A percentile compares a stretch with the other conserved stretches of the same genome.
These are phyloP conservation scores for Escovopsis weberi DNA, from an alignment of 2,329 filamentous ascomycete species.

Conservation along the genomic window DNA sequence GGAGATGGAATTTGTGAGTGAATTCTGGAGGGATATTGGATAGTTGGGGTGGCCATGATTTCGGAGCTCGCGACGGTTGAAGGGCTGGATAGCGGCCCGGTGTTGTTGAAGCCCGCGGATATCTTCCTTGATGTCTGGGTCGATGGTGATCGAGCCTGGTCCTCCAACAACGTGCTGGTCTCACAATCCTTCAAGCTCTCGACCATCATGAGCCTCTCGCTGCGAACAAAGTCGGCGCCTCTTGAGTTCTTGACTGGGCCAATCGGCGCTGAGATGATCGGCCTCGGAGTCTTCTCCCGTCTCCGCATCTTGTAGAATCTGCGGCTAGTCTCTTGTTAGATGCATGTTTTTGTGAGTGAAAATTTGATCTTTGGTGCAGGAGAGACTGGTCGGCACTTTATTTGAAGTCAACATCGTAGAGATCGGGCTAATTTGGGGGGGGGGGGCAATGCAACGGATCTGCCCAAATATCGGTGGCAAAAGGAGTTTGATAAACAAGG, in stretches of 20 bases:
- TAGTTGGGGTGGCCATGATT: conserved; percentile 11
- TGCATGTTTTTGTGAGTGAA: too few relatives aligned
- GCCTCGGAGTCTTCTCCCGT: conserved; percentile 11
- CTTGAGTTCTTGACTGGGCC: conserved; percentile 24
- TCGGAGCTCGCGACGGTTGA: conserved; percentile 17
- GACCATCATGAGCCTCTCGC: conserved; percentile 20
- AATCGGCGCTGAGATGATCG: conserved; percentile 21
- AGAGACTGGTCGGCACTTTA: too few relatives aligned
- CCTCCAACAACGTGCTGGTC: conserved; percentile 8
- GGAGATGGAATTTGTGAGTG: conserved; percentile 1
- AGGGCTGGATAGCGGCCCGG: conserved; percentile 12
- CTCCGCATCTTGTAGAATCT: conserved; percentile 1
- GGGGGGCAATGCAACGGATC: too few relatives aligned
- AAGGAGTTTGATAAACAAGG: too few relatives aligned
- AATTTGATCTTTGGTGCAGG: not conserved
- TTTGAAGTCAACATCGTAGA: too few relatives aligned
- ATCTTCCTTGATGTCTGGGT: conserved; percentile 12
- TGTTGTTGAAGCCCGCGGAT: conserved; percentile 17
- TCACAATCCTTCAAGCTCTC: conserved; percentile 21
- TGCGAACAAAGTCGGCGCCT: conserved; percentile 20
- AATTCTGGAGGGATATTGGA: conserved; percentile 4
- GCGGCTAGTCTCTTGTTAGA: too few relatives aligned
- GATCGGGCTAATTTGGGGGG: too few relatives aligned
- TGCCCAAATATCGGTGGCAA: too few relatives aligned
- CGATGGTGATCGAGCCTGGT: conserved; percentile 3